These are phyloP conservation scores for Colletotrichum sp. DNA, from an alignment of 2,329 filamentous ascomycete genomes.

Conservation along the genomic window DNA sequence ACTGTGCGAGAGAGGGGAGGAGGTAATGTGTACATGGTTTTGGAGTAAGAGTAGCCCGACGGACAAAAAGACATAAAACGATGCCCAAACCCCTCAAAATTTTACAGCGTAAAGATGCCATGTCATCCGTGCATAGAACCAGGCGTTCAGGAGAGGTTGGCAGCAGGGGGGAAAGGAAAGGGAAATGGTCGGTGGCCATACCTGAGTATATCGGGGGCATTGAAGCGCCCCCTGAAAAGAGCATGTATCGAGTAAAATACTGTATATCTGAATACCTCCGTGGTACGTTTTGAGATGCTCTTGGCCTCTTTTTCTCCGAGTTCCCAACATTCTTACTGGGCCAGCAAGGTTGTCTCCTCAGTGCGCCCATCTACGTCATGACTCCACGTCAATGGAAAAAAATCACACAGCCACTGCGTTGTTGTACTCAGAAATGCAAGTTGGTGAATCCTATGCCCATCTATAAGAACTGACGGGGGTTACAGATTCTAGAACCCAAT, in stretches of 20 bases:
- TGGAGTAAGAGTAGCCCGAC: not conserved
- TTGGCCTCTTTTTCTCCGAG: not conserved
- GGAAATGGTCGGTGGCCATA: not conserved
- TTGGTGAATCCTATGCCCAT: not conserved
- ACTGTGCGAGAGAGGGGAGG: not conserved
- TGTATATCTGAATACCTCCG: not conserved
- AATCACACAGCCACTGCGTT: not conserved
- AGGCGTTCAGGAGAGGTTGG: slow-evolving; percentile 14
- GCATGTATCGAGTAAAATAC: not conserved
- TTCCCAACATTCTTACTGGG: not conserved
- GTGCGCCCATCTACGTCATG: not conserved
- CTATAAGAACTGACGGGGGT: not conserved
- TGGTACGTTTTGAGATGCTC: not conserved
- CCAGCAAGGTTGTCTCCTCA: not conserved
- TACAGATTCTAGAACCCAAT: not conserved
- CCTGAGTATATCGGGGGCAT: not conserved
- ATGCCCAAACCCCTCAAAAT: not conserved
- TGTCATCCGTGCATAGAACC: slow-evolving; percentile 15
- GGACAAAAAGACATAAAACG: not conserved
- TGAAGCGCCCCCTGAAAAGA: not conserved
- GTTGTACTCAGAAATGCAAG: not conserved
- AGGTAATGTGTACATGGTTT: not conserved
- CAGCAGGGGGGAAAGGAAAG: not conserved
- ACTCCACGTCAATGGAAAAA: not conserved
- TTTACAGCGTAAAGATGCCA: not conserved